Evolutionary conservation across 805 yeast genomes (phyloP), one percentile per base, ranked within the genome.

Genomic region (Kodamaea neixiangensis): DNA sequence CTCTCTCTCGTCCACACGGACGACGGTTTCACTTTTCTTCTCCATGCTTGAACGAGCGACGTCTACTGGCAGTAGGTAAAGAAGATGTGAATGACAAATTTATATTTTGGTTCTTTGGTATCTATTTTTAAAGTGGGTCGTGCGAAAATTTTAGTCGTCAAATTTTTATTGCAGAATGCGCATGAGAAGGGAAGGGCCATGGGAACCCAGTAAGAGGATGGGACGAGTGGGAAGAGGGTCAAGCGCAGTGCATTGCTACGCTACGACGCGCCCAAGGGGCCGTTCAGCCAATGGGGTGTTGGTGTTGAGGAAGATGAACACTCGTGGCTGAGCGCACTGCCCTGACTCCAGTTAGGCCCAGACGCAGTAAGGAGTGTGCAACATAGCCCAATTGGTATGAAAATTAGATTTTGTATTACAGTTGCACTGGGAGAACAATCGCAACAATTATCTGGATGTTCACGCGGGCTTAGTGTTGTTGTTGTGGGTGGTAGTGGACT

Each of bases 31-130:
- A 44, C 49, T 33, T n/a, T 39, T 39, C 49, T 47, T 47, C 38
- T 47, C 49, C 49, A 47, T 47, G 46, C n/a, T 31, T 44, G 18
- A 45, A 18, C 48, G 48, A 45, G 20, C 20, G 48, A 37, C 41
- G 19, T 11, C 45, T 42, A 21, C 31, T 40, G 31, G 13, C 10
- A 29, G 44, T 40, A 25, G 41, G 19, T 10, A 37, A 37, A 37
- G 19, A 37, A 37, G 41, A 37, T 15, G 41, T 15, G 21, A 15
- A 7, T 15, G n/a, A 10, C 21, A 37, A 19, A 14, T 37, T 37
- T 37, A 37, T 37, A 37, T 25, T 25, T 25, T 25, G 5, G 19
- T 15, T 37, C n/a, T n/a, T 35, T 17, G n/a, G 21, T 17, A 19
- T 37, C 41, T 37, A 37, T 37, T 37, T 37, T 37, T 37, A 37